phyloP scores from a whole-genome alignment of 768 basidiomycete species.

The Lyophyllum semitale region DNA sequence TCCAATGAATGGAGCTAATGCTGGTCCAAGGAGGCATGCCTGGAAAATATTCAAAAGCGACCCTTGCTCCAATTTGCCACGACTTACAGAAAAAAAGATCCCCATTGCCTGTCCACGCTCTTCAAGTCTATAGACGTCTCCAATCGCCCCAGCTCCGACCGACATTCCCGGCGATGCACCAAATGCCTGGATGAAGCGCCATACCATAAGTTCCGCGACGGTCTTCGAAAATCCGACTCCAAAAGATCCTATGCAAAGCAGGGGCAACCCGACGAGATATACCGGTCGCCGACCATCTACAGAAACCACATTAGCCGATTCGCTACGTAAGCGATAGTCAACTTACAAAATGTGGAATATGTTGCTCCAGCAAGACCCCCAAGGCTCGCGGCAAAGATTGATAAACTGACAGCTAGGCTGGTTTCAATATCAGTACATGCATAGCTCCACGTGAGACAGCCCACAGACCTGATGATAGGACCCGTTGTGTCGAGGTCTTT shows the following conservation, averaged over 20 bases:
- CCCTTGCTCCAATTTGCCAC: too few relatives aligned
- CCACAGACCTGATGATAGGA: constrained; percentile 53
- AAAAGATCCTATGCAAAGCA: constrained; percentile 57
- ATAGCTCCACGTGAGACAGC: neutral
- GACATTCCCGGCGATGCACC: constrained; percentile 58
- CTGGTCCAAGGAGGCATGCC: constrained; percentile 59
- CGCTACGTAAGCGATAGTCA: neutral
- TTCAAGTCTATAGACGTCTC: constrained; percentile 61
- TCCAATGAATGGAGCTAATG: constrained; percentile 61
- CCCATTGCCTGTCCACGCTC: constrained; percentile 49
- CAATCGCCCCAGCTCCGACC: constrained; percentile 55
- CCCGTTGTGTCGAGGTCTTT: constrained; percentile 60
- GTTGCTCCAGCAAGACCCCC: constrained; percentile 34
- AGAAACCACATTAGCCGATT: neutral
- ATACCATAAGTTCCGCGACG: constrained; percentile 51
- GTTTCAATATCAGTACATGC: neutral
- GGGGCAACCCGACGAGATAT: constrained; percentile 62
- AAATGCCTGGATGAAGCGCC: constrained; percentile 63
- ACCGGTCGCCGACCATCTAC: constrained; percentile 62
- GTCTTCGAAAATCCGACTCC: constrained; percentile 50
- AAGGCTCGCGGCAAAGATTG: constrained; percentile 32
- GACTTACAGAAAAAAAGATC: constrained; percentile 34
- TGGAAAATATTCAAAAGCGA: constrained; percentile 18
- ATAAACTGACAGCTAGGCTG: constrained; percentile 38
- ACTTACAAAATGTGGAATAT: constrained; percentile 41